Evolutionary conservation across 345 rosid species (phyloP).

Genomic region (Citrus medica): DNA sequence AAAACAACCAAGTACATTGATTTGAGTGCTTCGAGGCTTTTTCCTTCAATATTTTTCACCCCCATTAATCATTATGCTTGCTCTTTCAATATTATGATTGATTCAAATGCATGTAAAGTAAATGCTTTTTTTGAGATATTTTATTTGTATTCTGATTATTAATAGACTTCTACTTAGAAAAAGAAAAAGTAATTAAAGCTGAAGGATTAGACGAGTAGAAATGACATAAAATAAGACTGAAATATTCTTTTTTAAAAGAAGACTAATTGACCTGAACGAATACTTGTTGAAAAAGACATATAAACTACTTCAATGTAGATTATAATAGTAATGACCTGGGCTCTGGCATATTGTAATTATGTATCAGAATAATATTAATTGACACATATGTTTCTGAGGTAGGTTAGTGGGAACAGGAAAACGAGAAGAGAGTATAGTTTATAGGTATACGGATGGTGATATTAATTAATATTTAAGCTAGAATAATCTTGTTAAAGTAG

Average conservation of each 20-base stretch:
- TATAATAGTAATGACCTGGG: too few relatives aligned
- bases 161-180: too few relatives aligned
- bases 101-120: background rate
- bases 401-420: background rate
- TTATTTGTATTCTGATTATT: too few relatives aligned
- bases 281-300: too few relatives aligned
- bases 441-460: background rate
- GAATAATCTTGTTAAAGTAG: background rate
- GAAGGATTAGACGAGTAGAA: too few relatives aligned
- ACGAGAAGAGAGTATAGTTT: background rate
- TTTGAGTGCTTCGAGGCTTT: background rate
- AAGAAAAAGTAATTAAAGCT: too few relatives aligned
- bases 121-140: background rate
- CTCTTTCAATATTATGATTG: too few relatives aligned
- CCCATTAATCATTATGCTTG: too few relatives aligned
- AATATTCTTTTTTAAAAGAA: too few relatives aligned
- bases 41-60: too few relatives aligned
- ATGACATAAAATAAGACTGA: too few relatives aligned
- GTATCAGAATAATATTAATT: too few relatives aligned
- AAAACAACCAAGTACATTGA: background rate
- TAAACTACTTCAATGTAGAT: background rate
- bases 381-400: background rate
- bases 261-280: background rate
- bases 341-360: background rate
- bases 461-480: background rate